Conservation (phyloP, 225 moss, liverwort and hornwort species). For the Straminergon stramineum region DNA sequence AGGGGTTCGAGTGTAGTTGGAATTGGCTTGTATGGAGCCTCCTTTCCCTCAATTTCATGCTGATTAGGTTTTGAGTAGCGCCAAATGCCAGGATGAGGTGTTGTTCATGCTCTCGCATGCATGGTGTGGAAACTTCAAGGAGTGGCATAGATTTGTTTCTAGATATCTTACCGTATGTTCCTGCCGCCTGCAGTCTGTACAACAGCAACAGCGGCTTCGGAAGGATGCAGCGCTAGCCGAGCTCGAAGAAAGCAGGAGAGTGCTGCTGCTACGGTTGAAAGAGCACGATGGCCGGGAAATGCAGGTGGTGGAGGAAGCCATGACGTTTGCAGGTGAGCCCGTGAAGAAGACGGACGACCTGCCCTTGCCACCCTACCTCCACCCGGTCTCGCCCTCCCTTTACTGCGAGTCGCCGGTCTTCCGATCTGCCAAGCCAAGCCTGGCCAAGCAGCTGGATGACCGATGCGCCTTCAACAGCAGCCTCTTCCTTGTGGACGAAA, state of each 20-base stretch:
- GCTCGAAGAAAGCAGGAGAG: conserved; percentile 77
- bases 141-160: background rate
- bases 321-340: conserved; percentile 87
- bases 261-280: conserved; percentile 63
- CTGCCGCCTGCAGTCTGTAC: conserved; percentile 51
- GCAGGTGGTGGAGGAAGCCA: conserved; percentile 87
- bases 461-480: conserved; percentile 20
- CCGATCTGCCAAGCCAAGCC: conserved; percentile 14
- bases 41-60: background rate
- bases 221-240: conserved; percentile 79
- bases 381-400: conserved; percentile 27
- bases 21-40: background rate
- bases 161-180: background rate
- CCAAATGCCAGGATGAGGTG: background rate
- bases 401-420: conserved; percentile 45
- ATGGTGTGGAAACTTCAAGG: background rate
- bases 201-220: conserved; percentile 79
- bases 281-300: conserved; percentile 76
- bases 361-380: conserved; percentile 71
- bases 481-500: conserved; percentile 28
- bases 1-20: background rate
- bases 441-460: conserved; percentile 21
- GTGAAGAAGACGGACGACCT: conserved; percentile 81
- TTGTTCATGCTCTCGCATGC: background rate
- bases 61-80: background rate